These are phyloP conservation scores for Oropetium thomaeum DNA, from an alignment of 176 grass and related monocot genomes.

Conservation along the genomic window DNA sequence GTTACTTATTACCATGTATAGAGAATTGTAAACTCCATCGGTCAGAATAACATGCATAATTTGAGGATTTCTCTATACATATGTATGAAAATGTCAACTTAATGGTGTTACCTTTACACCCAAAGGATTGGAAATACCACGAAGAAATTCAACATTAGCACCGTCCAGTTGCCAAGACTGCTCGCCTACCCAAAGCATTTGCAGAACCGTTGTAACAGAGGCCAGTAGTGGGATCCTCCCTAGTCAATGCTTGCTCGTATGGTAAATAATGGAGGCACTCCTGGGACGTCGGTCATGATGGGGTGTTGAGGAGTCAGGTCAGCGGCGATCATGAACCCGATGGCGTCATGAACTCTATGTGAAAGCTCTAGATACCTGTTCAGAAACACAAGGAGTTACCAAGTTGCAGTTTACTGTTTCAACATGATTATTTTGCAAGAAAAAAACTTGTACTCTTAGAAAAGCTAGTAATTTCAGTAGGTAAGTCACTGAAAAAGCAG, in stretches of 20 bases:
- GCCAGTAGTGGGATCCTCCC: slow-evolving; percentile 44
- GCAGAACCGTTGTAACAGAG: slow-evolving; percentile 48
- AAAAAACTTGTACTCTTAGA: neutral
- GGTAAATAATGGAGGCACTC: slow-evolving; percentile 58
- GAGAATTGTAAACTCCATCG: neutral
- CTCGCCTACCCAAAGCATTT: slow-evolving; percentile 67
- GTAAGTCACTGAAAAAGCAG: neutral
- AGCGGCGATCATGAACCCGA: slow-evolving; percentile 46
- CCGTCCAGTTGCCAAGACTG: slow-evolving; percentile 53
- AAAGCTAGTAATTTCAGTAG: neutral
- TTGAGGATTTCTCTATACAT: no score
- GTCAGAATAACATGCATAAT: neutral
- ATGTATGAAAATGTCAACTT: neutral
- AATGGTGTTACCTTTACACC: slow-evolving; percentile 47
- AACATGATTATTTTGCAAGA: neutral
- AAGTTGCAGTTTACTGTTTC: neutral
- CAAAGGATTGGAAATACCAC: slow-evolving; percentile 54
- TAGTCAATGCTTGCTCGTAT: slow-evolving; percentile 59
- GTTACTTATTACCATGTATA: neutral
- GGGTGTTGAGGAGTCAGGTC: slow-evolving; percentile 46
- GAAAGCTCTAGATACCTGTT: slow-evolving; percentile 43
- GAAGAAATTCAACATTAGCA: slow-evolving; percentile 67
- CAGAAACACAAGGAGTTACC: neutral
- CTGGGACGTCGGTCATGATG: slow-evolving; percentile 62
- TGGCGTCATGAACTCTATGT: slow-evolving; percentile 44